A percentile compares a stretch with the other conserved stretches of the same genome.
Conservation (phyloP, 192 early-diverging fungal genomes). For the Mortierella hygrophila region DNA sequence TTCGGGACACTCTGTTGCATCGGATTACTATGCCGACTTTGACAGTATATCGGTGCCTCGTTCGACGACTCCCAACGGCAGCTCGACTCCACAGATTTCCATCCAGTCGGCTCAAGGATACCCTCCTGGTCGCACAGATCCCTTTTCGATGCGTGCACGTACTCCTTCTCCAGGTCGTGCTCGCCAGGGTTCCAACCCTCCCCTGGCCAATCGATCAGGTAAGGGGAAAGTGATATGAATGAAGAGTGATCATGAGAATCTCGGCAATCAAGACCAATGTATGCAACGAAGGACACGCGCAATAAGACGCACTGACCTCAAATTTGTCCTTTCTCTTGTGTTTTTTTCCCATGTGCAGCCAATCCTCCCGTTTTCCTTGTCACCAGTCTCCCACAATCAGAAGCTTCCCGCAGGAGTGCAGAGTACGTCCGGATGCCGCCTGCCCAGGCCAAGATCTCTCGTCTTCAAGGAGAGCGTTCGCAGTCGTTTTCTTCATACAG, state of each 20-base stretch:
- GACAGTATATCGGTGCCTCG: slow-evolving; percentile 39
- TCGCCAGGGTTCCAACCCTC: slow-evolving; percentile 43
- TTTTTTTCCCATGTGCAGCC: slow-evolving; percentile 6
- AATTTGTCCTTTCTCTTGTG: too few relatives aligned
- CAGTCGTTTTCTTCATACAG: slow-evolving; percentile 46
- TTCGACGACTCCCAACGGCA: slow-evolving; percentile 41
- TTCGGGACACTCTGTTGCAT: slow-evolving; percentile 42
- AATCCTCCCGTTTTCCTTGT: slow-evolving; percentile 52
- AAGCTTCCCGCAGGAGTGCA: slow-evolving; percentile 47
- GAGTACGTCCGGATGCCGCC: slow-evolving; percentile 42
- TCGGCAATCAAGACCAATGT: neutral
- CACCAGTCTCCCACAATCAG: slow-evolving; percentile 38
- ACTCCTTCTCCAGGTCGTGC: slow-evolving; percentile 52
- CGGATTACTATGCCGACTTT: slow-evolving; percentile 51
- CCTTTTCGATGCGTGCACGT: slow-evolving; percentile 49
- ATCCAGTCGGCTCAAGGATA: slow-evolving; percentile 51
- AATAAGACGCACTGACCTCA: neutral
- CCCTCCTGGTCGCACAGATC: slow-evolving; percentile 29
- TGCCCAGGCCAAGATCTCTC: slow-evolving; percentile 38
- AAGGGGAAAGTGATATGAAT: neutral
- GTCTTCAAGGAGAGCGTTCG: slow-evolving; percentile 44
- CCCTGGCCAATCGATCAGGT: slow-evolving; percentile 32
- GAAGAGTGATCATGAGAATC: neutral
- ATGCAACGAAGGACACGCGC: neutral
- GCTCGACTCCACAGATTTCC: slow-evolving; percentile 38